Evolutionary conservation across 805 yeast genomes (phyloP).

Genomic region (Metschnikowia aberdeeniae): DNA sequence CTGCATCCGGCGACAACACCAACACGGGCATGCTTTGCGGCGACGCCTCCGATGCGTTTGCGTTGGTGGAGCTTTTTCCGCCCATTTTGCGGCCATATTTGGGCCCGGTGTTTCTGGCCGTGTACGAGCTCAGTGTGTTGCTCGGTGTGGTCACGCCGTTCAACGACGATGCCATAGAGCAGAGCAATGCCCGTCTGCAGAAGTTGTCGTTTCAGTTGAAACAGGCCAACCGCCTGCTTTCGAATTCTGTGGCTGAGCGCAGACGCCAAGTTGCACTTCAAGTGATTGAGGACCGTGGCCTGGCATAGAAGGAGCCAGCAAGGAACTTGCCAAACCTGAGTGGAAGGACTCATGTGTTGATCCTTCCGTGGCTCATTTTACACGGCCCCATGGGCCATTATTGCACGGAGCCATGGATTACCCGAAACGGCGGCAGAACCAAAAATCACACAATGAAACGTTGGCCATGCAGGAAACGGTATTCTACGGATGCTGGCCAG

Average conservation of each 20-base stretch:
- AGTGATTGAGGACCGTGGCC: constrained; percentile 63
- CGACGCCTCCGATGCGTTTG: constrained; percentile 88
- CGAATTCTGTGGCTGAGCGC: constrained; percentile 60
- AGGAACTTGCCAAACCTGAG: no score
- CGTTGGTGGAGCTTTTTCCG: constrained; percentile 82
- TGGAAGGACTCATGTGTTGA: no score
- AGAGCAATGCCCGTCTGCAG: constrained; percentile 67
- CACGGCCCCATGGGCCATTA: no score
- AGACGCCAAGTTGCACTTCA: constrained; percentile 74
- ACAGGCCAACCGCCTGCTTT: constrained; percentile 37
- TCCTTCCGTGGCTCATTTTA: no score
- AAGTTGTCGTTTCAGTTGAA: constrained; percentile 50
- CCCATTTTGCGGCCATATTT: constrained; percentile 49
- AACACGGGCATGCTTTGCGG: constrained; percentile 46
- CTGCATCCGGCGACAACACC: constrained; percentile 27
- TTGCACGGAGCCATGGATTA: no score
- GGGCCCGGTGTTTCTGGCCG: constrained; percentile 43
- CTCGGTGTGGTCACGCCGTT: constrained; percentile 57
- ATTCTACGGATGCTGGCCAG: no score
- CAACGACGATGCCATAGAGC: constrained; percentile 64
- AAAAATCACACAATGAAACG: no score
- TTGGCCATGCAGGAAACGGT: no score
- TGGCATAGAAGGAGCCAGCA: background rate
- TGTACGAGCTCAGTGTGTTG: constrained; percentile 34
- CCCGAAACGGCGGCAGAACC: no score